phyloP scores from a whole-genome alignment of 2,329 filamentous ascomycete species.

The Macroventuria anomochaeta region DNA sequence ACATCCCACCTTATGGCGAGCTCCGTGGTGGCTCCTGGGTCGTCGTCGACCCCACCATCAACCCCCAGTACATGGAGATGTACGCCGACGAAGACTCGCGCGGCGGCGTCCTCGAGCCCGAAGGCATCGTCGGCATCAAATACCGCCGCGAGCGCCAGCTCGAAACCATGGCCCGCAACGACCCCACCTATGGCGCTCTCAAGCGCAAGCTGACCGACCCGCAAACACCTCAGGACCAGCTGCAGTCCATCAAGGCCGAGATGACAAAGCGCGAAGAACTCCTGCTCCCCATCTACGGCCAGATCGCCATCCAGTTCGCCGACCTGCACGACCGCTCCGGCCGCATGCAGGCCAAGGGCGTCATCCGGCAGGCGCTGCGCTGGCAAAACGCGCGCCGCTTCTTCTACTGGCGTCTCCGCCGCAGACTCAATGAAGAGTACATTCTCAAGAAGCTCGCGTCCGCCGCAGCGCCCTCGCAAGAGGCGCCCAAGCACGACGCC shows the following conservation, averaged over 20 bases:
- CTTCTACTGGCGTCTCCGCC: constrained; percentile 99
- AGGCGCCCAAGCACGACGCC: constrained; percentile 47
- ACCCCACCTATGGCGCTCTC: constrained; percentile 80
- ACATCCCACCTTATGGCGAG: constrained; percentile 96
- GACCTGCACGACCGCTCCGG: constrained; percentile 96
- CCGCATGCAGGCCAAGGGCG: constrained; percentile 97
- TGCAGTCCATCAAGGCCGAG: constrained; percentile 79
- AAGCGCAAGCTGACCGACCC: constrained; percentile 77
- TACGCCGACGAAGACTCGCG: constrained; percentile 95
- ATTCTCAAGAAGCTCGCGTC: constrained; percentile 85
- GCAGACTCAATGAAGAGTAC: constrained; percentile 95
- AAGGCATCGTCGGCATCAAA: constrained; percentile 98
- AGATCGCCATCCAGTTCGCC: constrained; percentile 96
- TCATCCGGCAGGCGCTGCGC: constrained; percentile 81
- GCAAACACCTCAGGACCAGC: constrained; percentile 73
- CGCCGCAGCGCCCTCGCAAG: constrained; percentile 51
- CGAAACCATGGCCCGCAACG: constrained; percentile 94
- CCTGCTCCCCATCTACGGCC: constrained; percentile 88
- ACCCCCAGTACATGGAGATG: constrained; percentile 97
- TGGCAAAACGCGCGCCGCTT: constrained; percentile 92
- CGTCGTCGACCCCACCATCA: constrained; percentile 98
- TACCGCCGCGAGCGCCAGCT: constrained; percentile 97
- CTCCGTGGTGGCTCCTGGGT: constrained; percentile 99
- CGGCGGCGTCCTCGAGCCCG: constrained; percentile 95
- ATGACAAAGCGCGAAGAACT: constrained; percentile 86